Conservation (phyloP, 2,329 filamentous ascomycete genomes). For the Sordariomycetes sp. region DNA sequence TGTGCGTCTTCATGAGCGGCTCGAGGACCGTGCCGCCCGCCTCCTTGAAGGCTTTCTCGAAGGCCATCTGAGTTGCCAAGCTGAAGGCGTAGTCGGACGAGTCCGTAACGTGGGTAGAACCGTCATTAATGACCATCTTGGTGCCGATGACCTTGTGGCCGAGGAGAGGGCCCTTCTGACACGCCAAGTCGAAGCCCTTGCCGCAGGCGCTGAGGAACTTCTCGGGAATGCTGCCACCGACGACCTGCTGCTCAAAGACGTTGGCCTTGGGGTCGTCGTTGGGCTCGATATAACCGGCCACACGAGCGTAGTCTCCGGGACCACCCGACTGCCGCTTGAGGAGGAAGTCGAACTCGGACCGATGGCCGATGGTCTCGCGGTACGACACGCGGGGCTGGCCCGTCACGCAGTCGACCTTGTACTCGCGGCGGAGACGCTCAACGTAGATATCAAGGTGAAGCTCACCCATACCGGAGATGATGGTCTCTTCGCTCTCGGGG, state of each 20-base stretch:
- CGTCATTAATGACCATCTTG: constrained; percentile 88
- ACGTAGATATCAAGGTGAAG: constrained; percentile 95
- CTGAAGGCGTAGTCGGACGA: constrained; percentile 96
- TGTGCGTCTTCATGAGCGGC: constrained; percentile 95
- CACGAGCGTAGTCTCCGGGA: constrained; percentile 88
- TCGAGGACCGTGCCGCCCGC: constrained; percentile 80
- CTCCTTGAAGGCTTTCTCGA: constrained; percentile 82
- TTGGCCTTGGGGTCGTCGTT: constrained; percentile 63
- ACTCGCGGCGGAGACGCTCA: constrained; percentile 92
- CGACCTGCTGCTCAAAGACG: constrained; percentile 75
- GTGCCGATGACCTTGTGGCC: constrained; percentile 88
- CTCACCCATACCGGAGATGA: constrained; percentile 98
- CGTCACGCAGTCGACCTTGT: constrained; percentile 91
- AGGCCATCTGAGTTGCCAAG: constrained; percentile 88
- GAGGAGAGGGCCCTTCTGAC: constrained; percentile 78
- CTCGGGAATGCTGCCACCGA: constrained; percentile 85
- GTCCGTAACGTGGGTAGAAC: constrained; percentile 94
- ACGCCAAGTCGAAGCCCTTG: constrained; percentile 82
- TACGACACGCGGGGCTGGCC: constrained; percentile 95
- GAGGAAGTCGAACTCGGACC: constrained; percentile 80
- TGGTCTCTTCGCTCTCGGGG: constrained; percentile 85
- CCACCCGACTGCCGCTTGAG: constrained; percentile 94
- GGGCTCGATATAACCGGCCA: constrained; percentile 86
- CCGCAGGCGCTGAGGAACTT: constrained; percentile 92
- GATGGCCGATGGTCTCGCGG: constrained; percentile 79